Percentiles rank a stretch among this genome's conserved stretches.
These are phyloP conservation scores for Ascocoryne sarcoides DNA, from an alignment of 2,329 filamentous ascomycete species.

Conservation along the genomic window DNA sequence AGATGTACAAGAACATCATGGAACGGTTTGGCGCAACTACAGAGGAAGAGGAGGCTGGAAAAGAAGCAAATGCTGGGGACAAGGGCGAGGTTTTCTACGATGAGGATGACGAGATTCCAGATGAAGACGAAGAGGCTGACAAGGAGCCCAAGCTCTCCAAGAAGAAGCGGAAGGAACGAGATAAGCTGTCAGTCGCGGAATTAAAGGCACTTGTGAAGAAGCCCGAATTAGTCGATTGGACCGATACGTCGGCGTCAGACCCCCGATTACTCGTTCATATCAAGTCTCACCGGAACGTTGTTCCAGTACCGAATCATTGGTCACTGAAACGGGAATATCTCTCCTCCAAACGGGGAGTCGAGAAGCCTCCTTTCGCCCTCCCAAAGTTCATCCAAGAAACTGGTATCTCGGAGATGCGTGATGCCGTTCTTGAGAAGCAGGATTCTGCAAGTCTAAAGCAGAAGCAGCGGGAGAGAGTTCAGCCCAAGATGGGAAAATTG, in stretches of 20 bases:
- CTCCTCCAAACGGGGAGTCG: constrained; percentile 91
- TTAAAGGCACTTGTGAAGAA: constrained; percentile 86
- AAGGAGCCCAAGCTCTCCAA: constrained; percentile 71
- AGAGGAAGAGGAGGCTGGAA: constrained; percentile 53
- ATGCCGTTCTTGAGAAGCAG: constrained; percentile 92
- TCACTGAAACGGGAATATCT: constrained; percentile 93
- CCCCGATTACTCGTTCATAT: constrained; percentile 85
- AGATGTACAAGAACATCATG: constrained; percentile 77
- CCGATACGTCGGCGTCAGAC: constrained; percentile 85
- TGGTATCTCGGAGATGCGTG: constrained; percentile 95
- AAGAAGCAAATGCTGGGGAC: constrained; percentile 59
- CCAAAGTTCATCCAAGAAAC: constrained; percentile 97
- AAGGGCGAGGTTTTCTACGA: constrained; percentile 80
- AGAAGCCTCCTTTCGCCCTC: constrained; percentile 86
- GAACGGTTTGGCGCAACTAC: constrained; percentile 63
- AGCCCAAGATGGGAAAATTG: constrained; percentile 91
- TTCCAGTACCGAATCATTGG: constrained; percentile 92
- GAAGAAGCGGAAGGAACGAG: constrained; percentile 86
- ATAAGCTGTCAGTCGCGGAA: constrained; percentile 89
- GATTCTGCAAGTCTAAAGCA: constrained; percentile 87
- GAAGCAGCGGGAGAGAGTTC: constrained; percentile 88
- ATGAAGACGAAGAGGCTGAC: constrained; percentile 66
- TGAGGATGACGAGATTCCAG: constrained; percentile 78
- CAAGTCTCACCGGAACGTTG: constrained; percentile 90
- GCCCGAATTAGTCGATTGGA: constrained; percentile 96